Conservation (phyloP, 495 filamentous ascomycete genomes). For the Penicillium silybi region DNA sequence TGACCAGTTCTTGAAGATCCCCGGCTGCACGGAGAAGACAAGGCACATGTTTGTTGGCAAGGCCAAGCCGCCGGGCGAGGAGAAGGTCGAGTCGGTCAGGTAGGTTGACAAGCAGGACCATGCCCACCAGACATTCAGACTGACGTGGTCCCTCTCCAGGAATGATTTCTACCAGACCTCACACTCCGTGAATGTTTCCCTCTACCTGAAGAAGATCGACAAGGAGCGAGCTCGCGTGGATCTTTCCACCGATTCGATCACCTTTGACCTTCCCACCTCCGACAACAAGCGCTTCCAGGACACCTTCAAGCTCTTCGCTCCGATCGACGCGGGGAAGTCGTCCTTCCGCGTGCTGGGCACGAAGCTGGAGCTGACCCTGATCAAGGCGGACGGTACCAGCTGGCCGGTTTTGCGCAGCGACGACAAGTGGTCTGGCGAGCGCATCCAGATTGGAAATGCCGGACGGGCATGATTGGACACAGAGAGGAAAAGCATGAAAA, state of each 20-base stretch:
- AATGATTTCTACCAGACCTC: slow-evolving; percentile 95
- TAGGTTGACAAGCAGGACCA: slow-evolving; percentile 32
- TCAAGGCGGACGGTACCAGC: slow-evolving; percentile 75
- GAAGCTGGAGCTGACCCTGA: slow-evolving; percentile 83
- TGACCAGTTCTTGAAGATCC: slow-evolving; percentile 94
- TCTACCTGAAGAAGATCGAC: slow-evolving; percentile 97
- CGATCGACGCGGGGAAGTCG: slow-evolving; percentile 69
- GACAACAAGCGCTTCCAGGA: slow-evolving; percentile 81
- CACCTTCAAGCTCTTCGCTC: slow-evolving; percentile 69
- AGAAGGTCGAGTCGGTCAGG: slow-evolving; percentile 65
- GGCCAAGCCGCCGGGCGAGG: slow-evolving; percentile 55
- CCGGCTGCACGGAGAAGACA: slow-evolving; percentile 78
- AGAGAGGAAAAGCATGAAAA: background rate
- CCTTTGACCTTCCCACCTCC: slow-evolving; percentile 76
- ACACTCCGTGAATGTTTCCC: slow-evolving; percentile 77
- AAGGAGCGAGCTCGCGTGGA: slow-evolving; percentile 68
- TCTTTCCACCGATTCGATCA: slow-evolving; percentile 57
- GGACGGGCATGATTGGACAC: slow-evolving; percentile 45
- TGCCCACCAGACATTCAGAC: background rate
- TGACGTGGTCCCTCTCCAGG: slow-evolving; percentile 33
- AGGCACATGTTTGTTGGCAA: slow-evolving; percentile 85
- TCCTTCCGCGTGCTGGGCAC: slow-evolving; percentile 87
- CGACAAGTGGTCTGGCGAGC: slow-evolving; percentile 71
- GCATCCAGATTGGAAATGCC: slow-evolving; percentile 77
- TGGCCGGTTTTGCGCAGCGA: slow-evolving; percentile 91